phyloP scores from a whole-genome alignment of 108 stramenopile species.

The Poteriospumella lacustris region DNA sequence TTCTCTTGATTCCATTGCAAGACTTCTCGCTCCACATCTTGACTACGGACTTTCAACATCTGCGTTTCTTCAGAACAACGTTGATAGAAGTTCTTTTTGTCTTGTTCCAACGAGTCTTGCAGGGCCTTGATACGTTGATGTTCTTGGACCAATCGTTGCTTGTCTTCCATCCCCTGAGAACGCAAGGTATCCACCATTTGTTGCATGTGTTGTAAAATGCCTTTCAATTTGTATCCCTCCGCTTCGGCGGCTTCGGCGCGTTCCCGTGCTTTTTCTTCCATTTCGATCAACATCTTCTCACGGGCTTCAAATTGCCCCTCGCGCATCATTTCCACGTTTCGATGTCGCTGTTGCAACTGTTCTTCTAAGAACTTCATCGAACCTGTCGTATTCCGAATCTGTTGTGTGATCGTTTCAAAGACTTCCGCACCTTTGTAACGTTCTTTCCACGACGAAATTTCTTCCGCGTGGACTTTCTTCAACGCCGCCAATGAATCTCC shows the following conservation, averaged over 20 bases:
- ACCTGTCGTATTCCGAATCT: conserved; percentile 4
- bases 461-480: conserved; percentile 4
- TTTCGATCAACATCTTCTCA: conserved; percentile 2
- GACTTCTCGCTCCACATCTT: neutral
- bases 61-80: neutral
- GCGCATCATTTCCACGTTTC: neutral
- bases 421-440: neutral
- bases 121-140: neutral
- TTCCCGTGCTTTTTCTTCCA: neutral
- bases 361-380: neutral
- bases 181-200: neutral
- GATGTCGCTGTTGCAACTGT: neutral
- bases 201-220: conserved; percentile 4
- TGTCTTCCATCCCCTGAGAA: neutral
- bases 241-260: neutral
- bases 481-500: neutral
- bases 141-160: neutral
- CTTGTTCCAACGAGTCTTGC: neutral
- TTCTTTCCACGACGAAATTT: neutral
- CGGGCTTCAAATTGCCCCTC: conserved; percentile 21
- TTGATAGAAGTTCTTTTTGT: neutral
- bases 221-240: conserved; percentile 15
- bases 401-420: conserved; percentile 1
- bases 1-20: neutral
- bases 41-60: neutral